Percentiles rank a stretch among this genome's conserved stretches.
These are phyloP conservation scores for Podaxis carcinomalis DNA, from an alignment of 768 basidiomycete species.

Conservation along the genomic window DNA sequence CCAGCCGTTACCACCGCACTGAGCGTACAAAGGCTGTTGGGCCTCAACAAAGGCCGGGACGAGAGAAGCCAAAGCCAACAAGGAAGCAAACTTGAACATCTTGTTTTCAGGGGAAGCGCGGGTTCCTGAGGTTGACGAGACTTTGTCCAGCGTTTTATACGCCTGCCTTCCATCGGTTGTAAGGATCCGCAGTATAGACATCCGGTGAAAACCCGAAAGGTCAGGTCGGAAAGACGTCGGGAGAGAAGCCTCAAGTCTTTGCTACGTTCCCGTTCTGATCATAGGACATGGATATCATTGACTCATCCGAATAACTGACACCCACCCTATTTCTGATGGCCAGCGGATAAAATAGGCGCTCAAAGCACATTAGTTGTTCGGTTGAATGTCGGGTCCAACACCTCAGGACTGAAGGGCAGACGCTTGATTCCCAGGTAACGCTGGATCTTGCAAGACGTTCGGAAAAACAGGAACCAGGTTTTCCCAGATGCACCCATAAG, in stretches of 20 bases:
- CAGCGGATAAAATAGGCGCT: constrained; percentile 1
- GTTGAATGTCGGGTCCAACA: constrained; percentile 1
- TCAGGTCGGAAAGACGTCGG: constrained; percentile 26
- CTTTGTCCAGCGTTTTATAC: constrained; percentile 19
- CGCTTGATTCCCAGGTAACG: background rate
- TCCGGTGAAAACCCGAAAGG: constrained; percentile 33
- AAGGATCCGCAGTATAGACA: constrained; percentile 20
- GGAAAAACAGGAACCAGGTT: constrained; percentile 6
- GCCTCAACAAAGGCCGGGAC: constrained; percentile 39
- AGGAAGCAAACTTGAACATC: constrained; percentile 45
- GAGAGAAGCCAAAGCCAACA: constrained; percentile 20
- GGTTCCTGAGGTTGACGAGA: constrained; percentile 11
- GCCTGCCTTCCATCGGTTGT: background rate
- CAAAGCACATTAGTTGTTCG: background rate
- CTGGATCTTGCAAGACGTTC: background rate
- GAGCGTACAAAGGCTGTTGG: constrained; percentile 39
- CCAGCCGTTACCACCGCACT: constrained; percentile 53
- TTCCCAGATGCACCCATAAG: background rate
- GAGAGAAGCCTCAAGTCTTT: constrained; percentile 10
- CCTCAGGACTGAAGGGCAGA: background rate
- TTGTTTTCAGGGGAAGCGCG: constrained; percentile 12
- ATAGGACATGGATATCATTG: constrained; percentile 24
- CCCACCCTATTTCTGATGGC: background rate
- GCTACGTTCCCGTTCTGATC: constrained; percentile 16
- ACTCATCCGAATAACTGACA: constrained; percentile 20